A percentile compares a stretch with the other conserved stretches of the same genome.
These are phyloP conservation scores for Tulasnella sp. DNA, from an alignment of 768 basidiomycete genomes.

Conservation along the genomic window DNA sequence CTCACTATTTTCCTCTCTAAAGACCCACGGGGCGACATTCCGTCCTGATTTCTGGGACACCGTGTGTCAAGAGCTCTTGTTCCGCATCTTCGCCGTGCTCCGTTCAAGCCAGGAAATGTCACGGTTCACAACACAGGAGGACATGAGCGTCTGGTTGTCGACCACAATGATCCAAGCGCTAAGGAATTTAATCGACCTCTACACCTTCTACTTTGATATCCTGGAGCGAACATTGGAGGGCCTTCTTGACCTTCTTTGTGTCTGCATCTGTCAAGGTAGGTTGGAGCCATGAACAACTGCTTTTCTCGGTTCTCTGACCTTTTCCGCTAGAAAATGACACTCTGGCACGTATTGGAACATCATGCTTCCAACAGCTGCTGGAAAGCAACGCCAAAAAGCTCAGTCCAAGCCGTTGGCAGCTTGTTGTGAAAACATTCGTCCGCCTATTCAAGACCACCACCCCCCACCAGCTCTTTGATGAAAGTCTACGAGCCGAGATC, in stretches of 20 bases:
- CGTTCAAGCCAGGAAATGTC: slow-evolving; percentile 89
- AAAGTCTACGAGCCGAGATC: slow-evolving; percentile 79
- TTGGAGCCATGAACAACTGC: too few species aligned
- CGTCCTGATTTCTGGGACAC: slow-evolving; percentile 95
- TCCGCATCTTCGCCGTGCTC: slow-evolving; percentile 96
- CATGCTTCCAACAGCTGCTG: slow-evolving; percentile 91
- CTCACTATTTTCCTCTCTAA: slow-evolving; percentile 89
- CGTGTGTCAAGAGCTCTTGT: slow-evolving; percentile 92
- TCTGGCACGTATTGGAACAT: slow-evolving; percentile 93
- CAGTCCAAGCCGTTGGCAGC: slow-evolving; percentile 80
- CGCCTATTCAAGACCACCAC: slow-evolving; percentile 97
- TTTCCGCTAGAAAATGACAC: slow-evolving; percentile 84
- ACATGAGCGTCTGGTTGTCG: slow-evolving; percentile 99
- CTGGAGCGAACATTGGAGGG: slow-evolving; percentile 88
- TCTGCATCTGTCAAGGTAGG: slow-evolving; percentile 98
- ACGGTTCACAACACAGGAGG: slow-evolving; percentile 92
- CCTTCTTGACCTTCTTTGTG: slow-evolving; percentile 85
- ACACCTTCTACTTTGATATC: slow-evolving; percentile 90
- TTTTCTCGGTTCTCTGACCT: too few species aligned
- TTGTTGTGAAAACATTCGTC: slow-evolving; percentile 86
- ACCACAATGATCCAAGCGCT: slow-evolving; percentile 99
- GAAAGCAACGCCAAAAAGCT: slow-evolving; percentile 90
- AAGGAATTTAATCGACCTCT: slow-evolving; percentile 90
- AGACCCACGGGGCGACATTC: slow-evolving; percentile 80
- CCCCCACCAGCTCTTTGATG: slow-evolving; percentile 94